A percentile compares a stretch with the other conserved stretches of the same genome.
These are phyloP conservation scores for Teratosphaeria destructans DNA, from an alignment of 2,329 filamentous ascomycete species.

Conservation along the genomic window DNA sequence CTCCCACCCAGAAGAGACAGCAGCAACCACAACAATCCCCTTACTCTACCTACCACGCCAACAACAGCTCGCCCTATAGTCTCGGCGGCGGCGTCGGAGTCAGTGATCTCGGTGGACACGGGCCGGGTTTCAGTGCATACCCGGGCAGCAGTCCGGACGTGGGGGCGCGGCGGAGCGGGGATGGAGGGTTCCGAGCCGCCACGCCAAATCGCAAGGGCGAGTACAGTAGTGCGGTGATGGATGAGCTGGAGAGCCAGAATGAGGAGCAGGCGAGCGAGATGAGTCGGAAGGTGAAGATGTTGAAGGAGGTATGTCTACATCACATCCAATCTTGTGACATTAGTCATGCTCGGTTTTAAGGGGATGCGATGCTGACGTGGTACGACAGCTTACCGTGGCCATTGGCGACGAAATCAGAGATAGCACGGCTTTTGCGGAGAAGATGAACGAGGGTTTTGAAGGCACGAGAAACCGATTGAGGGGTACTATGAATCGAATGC, in stretches of 20 bases:
- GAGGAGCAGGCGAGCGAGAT: conserved; percentile 85
- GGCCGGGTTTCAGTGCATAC: conserved; percentile 21
- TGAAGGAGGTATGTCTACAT: conserved; percentile 64
- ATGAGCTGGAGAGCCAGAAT: conserved; percentile 92
- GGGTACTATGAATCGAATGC: conserved; percentile 95
- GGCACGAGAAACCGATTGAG: conserved; percentile 67
- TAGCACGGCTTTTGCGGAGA: conserved; percentile 75
- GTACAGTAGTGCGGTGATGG: conserved; percentile 83
- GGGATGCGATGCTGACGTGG: neutral
- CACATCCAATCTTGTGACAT: neutral
- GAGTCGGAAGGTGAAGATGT: conserved; percentile 73
- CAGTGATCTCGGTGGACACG: conserved; percentile 8
- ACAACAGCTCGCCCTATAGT: conserved; percentile 13
- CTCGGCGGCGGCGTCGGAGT: conserved; percentile 3
- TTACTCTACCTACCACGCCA: conserved; percentile 13
- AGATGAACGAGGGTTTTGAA: conserved; percentile 94
- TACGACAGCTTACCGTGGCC: conserved; percentile 67
- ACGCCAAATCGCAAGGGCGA: conserved; percentile 59
- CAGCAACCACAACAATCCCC: conserved; percentile 16
- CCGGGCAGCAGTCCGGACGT: conserved; percentile 14
- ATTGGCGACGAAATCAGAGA: conserved; percentile 95
- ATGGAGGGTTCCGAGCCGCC: conserved; percentile 28
- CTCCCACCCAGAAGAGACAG: conserved; percentile 11
- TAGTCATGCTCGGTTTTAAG: neutral
- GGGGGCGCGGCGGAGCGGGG: conserved; percentile 11